Evolutionary conservation across 192 early-diverging fungal species (phyloP).

Genomic region (Chytriomyces confervae): DNA sequence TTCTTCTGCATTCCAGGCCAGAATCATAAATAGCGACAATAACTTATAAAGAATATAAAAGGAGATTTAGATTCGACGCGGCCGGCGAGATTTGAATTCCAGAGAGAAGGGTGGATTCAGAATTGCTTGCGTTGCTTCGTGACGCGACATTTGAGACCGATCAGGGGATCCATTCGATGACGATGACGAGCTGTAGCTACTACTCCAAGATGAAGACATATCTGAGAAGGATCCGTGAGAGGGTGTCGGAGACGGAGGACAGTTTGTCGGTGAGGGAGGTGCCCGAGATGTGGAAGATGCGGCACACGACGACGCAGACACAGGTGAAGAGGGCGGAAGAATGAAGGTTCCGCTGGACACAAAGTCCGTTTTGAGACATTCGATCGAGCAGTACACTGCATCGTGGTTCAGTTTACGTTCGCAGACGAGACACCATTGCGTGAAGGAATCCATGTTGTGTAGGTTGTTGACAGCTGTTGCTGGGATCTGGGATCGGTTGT

Average conservation of each 20-base stretch:
- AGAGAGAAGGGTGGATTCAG: slow-evolving; percentile 17
- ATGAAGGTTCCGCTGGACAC: neutral
- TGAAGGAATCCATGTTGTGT: slow-evolving; percentile 18
- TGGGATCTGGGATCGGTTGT: too few relatives aligned
- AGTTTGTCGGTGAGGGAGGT: neutral
- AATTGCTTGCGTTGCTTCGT: neutral
- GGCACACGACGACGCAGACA: slow-evolving; percentile 2
- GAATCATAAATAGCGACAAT: too few relatives aligned
- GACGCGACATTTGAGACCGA: neutral
- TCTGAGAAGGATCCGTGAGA: slow-evolving; percentile 1
- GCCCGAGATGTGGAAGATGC: neutral
- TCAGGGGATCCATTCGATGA: neutral
- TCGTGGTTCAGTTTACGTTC: slow-evolving; percentile 25
- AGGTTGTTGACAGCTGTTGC: too few relatives aligned
- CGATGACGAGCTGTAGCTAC: neutral
- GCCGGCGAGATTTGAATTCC: slow-evolving; percentile 23
- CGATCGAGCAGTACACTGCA: slow-evolving; percentile 29
- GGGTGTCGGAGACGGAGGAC: slow-evolving; percentile 7
- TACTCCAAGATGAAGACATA: neutral
- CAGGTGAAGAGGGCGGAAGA: neutral
- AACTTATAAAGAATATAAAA: too few relatives aligned
- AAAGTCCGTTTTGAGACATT: slow-evolving; percentile 26
- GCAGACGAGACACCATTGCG: slow-evolving; percentile 29
- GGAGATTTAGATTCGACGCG: neutral
- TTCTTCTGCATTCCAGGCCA: too few relatives aligned